phyloP scores from a whole-genome alignment of 2,329 filamentous ascomycete species.

The Trichophaea hybrida region DNA sequence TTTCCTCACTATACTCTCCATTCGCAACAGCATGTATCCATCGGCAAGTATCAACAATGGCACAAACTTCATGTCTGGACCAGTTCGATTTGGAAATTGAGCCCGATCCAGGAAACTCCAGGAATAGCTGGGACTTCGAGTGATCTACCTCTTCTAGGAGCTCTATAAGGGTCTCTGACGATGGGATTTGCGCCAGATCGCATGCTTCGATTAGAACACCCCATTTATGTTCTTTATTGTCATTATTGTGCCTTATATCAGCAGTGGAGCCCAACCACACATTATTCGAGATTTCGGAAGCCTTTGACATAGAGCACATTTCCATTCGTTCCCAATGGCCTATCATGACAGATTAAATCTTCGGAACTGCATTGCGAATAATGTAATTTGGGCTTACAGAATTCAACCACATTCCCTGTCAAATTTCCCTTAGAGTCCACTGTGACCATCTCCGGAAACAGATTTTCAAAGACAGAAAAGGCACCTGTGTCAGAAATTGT shows the following conservation, averaged over 20 bases:
- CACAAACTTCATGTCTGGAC: conserved; percentile 69
- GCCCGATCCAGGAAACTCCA: conserved; percentile 90
- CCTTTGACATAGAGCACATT: conserved; percentile 85
- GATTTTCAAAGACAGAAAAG: conserved; percentile 58
- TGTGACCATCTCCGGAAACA: conserved; percentile 56
- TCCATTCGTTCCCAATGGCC: conserved; percentile 73
- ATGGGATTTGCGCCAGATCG: conserved; percentile 64
- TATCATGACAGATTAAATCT: conserved; percentile 24
- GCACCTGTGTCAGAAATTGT: conserved; percentile 35
- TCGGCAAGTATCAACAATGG: conserved; percentile 68
- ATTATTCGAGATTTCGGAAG: conserved; percentile 76
- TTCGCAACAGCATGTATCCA: conserved; percentile 82
- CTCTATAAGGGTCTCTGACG: conserved; percentile 49
- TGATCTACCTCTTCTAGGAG: conserved; percentile 44
- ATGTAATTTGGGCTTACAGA: conserved; percentile 40
- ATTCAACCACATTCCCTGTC: conserved; percentile 70
- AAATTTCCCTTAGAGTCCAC: conserved; percentile 55
- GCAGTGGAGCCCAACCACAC: conserved; percentile 62
- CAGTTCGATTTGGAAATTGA: conserved; percentile 75
- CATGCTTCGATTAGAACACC: conserved; percentile 81
- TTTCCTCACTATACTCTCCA: conserved; percentile 36
- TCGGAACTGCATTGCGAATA: not conserved
- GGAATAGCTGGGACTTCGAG: conserved; percentile 35
- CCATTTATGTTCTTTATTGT: conserved; percentile 45
- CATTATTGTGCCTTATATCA: conserved; percentile 29